Conservation (phyloP, 345 rosid species). For the Salix arbutifolia region DNA sequence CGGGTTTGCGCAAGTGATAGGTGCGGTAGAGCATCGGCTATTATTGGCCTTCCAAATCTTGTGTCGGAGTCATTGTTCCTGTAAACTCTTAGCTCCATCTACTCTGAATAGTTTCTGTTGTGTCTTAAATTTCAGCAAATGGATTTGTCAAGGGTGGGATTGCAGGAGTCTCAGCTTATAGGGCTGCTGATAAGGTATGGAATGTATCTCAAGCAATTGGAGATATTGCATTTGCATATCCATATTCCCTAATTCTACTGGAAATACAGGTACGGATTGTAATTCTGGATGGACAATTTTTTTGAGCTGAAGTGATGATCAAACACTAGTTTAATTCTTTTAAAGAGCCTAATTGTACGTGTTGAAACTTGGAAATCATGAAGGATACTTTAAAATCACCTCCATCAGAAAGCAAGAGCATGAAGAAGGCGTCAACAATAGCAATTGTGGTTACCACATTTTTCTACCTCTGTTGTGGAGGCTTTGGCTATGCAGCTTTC, state of each 20-base stretch:
- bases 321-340: too few species aligned
- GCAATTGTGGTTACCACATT: slow-evolving; percentile 29
- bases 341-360: background rate
- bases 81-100: too few species aligned
- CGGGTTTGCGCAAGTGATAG: slow-evolving; percentile 39
- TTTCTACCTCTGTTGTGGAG: slow-evolving; percentile 42
- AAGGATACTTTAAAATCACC: slow-evolving; percentile 33
- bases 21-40: slow-evolving; percentile 12
- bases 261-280: slow-evolving; percentile 9
- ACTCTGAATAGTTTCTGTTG: too few species aligned
- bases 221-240: slow-evolving; percentile 45
- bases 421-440: slow-evolving; percentile 42
- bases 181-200: slow-evolving; percentile 31
- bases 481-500: slow-evolving; percentile 52
- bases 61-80: background rate
- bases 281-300: background rate
- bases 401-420: slow-evolving; percentile 40
- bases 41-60: background rate
- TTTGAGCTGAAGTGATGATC: background rate
- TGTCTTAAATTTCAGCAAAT: slow-evolving; percentile 33
- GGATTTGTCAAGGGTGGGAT: slow-evolving; percentile 33
- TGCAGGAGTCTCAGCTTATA: slow-evolving; percentile 29
- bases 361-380: background rate
- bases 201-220: slow-evolving; percentile 39
- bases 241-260: slow-evolving; percentile 31